Evolutionary conservation across 768 basidiomycete species (phyloP).

Genomic region (Amanita inopinata): DNA sequence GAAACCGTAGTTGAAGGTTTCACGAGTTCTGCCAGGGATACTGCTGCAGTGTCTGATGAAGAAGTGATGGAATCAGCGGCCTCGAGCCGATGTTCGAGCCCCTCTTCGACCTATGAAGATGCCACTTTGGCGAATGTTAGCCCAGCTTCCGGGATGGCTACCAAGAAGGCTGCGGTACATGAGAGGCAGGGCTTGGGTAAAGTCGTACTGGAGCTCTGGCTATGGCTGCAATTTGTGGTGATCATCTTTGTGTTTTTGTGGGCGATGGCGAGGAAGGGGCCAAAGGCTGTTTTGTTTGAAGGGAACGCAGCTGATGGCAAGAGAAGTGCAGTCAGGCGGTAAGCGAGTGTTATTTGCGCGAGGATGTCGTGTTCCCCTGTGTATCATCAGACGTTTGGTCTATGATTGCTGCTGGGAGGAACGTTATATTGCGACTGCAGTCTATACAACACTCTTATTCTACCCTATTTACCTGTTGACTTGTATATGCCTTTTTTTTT

Average conservation of each 20-base stretch:
- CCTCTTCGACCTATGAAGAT: slow-evolving; percentile 1
- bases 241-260: slow-evolving; percentile 71
- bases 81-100: slow-evolving; percentile 5
- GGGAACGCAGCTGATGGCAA: slow-evolving; percentile 2
- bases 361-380: not conserved
- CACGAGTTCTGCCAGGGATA: slow-evolving; percentile 1
- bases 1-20: slow-evolving; percentile 37
- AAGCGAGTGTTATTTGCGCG: not conserved
- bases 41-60: slow-evolving; percentile 1
- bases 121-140: not conserved
- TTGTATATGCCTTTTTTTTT: not conserved
- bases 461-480: not conserved
- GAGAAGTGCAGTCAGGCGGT: slow-evolving; percentile 2
- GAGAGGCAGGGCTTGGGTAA: slow-evolving; percentile 20
- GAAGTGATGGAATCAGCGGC: not conserved
- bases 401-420: too few relatives aligned
- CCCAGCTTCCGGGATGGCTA: not conserved
- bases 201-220: slow-evolving; percentile 66
- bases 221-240: slow-evolving; percentile 75
- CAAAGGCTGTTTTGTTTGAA: slow-evolving; percentile 46
- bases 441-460: not conserved
- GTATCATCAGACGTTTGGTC: too few relatives aligned
- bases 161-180: slow-evolving; percentile 1
- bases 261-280: slow-evolving; percentile 72
- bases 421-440: not conserved